Conservation (phyloP, 176 grass and related monocot genomes). For the Hyparrhenia diplandra region DNA sequence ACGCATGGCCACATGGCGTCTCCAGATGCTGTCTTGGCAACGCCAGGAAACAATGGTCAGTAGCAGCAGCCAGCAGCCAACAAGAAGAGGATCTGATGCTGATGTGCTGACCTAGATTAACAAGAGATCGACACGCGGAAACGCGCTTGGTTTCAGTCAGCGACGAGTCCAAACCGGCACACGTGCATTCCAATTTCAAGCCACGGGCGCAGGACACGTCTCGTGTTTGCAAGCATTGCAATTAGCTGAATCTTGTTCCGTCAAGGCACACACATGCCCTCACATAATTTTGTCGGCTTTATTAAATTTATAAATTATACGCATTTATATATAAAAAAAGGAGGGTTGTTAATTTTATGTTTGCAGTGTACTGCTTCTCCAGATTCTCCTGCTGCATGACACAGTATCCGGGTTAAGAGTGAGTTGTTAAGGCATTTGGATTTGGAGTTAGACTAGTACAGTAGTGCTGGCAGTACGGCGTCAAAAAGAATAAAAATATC, state of each 20-base stretch:
- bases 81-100: background rate
- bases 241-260: background rate
- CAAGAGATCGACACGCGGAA: conserved; percentile 26
- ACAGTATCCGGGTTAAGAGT: background rate
- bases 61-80: background rate
- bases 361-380: background rate
- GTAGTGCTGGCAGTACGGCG: background rate
- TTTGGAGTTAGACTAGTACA: background rate
- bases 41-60: background rate
- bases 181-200: background rate
- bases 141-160: background rate
- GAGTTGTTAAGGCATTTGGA: background rate
- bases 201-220: background rate
- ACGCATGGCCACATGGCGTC: conserved; percentile 30
- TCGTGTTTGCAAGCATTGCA: background rate
- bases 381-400: background rate
- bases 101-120: background rate
- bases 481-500: background rate
- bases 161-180: background rate
- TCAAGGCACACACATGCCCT: background rate
- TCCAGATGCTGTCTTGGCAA: conserved; percentile 31
- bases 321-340: background rate
- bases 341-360: background rate
- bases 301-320: background rate
- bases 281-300: background rate